phyloP scores from a whole-genome alignment of 179 eudicot species.

The Heliamphora ciliata region DNA sequence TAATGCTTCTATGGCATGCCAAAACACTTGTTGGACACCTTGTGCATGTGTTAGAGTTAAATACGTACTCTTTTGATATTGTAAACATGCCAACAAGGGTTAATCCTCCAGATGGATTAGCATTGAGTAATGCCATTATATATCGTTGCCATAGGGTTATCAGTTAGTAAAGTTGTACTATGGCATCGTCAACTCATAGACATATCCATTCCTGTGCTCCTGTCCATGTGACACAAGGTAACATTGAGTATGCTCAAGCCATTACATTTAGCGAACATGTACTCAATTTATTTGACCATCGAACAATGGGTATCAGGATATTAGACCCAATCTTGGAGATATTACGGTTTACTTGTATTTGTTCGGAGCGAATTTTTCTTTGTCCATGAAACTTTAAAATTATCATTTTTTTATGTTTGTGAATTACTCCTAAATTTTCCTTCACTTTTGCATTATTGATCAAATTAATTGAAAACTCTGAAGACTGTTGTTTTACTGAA shows the following conservation, averaged over 20 bases:
- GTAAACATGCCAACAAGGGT: not conserved
- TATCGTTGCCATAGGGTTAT: not conserved
- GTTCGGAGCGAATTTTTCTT: not conserved
- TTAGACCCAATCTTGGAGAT: no score
- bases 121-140: no score
- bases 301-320: no score
- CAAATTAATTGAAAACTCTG: not conserved
- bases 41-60: not conserved
- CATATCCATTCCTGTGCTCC: not conserved
- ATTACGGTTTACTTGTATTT: not conserved
- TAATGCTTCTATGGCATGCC: not conserved
- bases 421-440: not conserved
- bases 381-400: not conserved
- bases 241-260: not conserved
- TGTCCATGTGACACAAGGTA: not conserved
- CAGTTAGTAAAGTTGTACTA: not conserved
- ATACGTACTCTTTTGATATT: not conserved
- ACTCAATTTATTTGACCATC: not conserved
- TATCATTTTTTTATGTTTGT: not conserved
- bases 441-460: not conserved
- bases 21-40: slow-evolving; percentile 2
- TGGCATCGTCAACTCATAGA: no score
- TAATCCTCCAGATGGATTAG: no score
- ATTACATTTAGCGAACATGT: not conserved
- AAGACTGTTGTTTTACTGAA: not conserved